Conservation (phyloP, 495 filamentous ascomycete species). For the Melanomma pulvis-pyrius region DNA sequence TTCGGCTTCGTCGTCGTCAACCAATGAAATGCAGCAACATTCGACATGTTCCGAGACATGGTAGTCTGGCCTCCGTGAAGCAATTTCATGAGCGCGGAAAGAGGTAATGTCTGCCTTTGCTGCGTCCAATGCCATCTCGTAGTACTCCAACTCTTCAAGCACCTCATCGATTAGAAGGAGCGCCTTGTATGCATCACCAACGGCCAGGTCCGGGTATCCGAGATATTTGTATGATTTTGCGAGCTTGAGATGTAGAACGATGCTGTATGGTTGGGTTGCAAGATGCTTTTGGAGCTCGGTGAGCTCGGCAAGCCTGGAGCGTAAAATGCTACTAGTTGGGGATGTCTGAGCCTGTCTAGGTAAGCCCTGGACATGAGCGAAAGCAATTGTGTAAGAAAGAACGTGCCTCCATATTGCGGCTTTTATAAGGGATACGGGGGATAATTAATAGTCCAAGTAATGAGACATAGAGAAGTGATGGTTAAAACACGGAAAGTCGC, state of each 20-base stretch:
- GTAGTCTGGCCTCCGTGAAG: background rate
- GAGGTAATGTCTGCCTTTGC: constrained; percentile 5
- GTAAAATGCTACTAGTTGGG: background rate
- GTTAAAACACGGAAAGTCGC: background rate
- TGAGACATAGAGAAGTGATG: background rate
- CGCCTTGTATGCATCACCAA: constrained; percentile 87
- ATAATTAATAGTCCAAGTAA: background rate
- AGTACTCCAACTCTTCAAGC: constrained; percentile 67
- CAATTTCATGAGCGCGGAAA: background rate
- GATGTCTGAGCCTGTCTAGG: background rate
- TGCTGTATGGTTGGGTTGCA: constrained; percentile 66
- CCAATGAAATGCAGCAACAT: constrained; percentile 16
- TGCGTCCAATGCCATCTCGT: constrained; percentile 52
- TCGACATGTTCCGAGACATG: background rate
- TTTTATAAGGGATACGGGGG: background rate
- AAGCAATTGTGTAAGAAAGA: background rate
- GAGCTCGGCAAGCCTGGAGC: constrained; percentile 9
- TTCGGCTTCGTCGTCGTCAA: constrained; percentile 35
- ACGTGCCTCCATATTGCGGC: background rate
- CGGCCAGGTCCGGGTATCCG: constrained; percentile 85
- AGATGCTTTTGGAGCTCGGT: constrained; percentile 18
- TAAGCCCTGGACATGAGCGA: background rate
- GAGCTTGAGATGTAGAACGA: constrained; percentile 73
- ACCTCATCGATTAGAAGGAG: constrained; percentile 83
- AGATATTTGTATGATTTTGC: constrained; percentile 71